Conservation (phyloP, 176 grass and related monocot genomes). For the Phragmites australis region DNA sequence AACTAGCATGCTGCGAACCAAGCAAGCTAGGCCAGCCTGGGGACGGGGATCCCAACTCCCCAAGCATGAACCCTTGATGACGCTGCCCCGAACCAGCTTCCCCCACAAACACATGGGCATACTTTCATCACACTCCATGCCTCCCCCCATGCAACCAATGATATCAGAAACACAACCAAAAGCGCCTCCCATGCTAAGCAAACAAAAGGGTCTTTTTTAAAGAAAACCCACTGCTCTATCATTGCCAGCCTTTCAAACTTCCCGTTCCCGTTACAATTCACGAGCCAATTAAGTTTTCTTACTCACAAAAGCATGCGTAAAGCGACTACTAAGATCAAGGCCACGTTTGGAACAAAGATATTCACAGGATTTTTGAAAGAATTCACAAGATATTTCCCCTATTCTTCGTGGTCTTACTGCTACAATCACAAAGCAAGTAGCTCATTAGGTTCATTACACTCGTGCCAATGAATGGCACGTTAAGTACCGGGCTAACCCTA, state of each 20-base stretch:
- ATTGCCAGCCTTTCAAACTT: not conserved
- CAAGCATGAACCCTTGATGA: not conserved
- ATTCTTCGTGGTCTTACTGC: slow-evolving; percentile 36
- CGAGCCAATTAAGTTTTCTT: not conserved
- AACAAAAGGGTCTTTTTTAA: not conserved
- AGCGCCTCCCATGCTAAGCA: not conserved
- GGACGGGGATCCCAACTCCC: too few relatives aligned
- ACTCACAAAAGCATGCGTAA: not conserved
- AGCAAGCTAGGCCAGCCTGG: too few relatives aligned
- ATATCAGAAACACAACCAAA: slow-evolving; percentile 13
- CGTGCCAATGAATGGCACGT: slow-evolving; percentile 45
- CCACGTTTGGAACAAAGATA: too few relatives aligned
- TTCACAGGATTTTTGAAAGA: not conserved
- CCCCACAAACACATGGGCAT: slow-evolving; percentile 26
- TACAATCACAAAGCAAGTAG: slow-evolving; percentile 54
- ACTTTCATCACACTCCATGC: slow-evolving; percentile 27
- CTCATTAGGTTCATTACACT: slow-evolving; percentile 45
- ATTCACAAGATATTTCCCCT: not conserved
- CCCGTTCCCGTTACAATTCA: not conserved
- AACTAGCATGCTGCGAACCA: not conserved
- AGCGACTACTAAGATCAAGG: too few relatives aligned
- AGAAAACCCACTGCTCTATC: slow-evolving; percentile 19
- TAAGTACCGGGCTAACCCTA: slow-evolving; percentile 55
- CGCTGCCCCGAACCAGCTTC: not conserved
- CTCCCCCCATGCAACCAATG: slow-evolving; percentile 21